Base-by-base conservation (phyloP, 257 asterid species). In the Nicotiana attenuata region DNA sequence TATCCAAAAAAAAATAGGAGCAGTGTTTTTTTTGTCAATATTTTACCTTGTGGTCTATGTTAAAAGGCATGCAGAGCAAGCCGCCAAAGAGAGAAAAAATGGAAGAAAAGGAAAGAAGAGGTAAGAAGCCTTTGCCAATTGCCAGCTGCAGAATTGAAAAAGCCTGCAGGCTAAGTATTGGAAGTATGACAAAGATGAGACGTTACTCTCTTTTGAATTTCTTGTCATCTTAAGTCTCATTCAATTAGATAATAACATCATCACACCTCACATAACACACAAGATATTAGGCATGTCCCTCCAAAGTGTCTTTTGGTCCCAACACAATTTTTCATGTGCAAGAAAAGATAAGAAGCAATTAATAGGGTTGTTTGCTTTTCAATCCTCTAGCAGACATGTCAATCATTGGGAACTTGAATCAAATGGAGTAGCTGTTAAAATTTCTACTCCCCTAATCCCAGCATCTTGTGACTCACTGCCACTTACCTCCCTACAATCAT, bases 401-500 rank as follows among this genome's bases (percentile, higher is more conserved):
- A 85, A 85, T 85, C 85, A 82, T 85, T 82, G 80, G 88, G 31
- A 82, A 71, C 85, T 82, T 85, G 88, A 82, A 85, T 15, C 10
- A 60, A 63, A 35, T 57, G n/a, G 5, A 24, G 5, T 19, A 26
- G 11, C 26, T 52, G 68, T 65, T 35, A 29, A 14, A 52, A 11
- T 9, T 11, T 52, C 50, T 82, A 78, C 85, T 85, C 83, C 88
- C 83, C 52, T 60, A 67, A 50, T 45, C 78, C 85, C 83, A 29
- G 66, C 83, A 80, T 67, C 10, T 38, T 11, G 41, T 22, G 52
- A 41, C 63, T 78, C 3, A 3, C 4, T 17, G 13, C 77, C 29
- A 26, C 64, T 28, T 28, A 28, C 29, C 29, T 28, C 29, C 29
- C 2, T 28, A 28, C 29, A 1, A 28, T 28, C 29, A 28, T 28